Base-by-base conservation (phyloP, 108 stramenopile species). In the Cyclotella sp. region DNA sequence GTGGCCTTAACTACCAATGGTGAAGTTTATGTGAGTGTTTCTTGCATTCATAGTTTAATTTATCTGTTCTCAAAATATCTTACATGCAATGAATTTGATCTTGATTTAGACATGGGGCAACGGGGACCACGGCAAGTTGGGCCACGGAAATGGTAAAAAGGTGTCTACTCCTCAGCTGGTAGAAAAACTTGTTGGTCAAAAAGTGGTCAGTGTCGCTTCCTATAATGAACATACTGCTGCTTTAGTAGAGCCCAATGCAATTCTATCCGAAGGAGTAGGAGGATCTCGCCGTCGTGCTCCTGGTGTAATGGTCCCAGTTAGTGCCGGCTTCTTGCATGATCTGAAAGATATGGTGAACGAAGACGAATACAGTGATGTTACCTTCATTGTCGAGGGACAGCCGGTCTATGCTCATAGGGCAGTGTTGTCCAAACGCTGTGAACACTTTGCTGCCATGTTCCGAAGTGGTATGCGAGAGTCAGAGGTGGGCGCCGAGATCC, bases 151-250 rank as follows among this genome's bases (percentile, higher is more conserved):
- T 44, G 88, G 85, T 34, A 85, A 92, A 45, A 96, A 96, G 79
- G 95, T 97, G 7, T 87, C 91, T 26, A 88, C 93, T 13, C 97
- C 97, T 8, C 88, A 91, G 65, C 68, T 90, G 39, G 92, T 98
- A 11, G 96, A 95, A 49, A 91, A 91, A n/a, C 83, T 98, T 7
- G 90, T 94, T 44, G 89, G 90, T 39, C 88, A 91, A 60, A 88
- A 89, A 15, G 96, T 98, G 12, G 92, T 95, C 30, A 87, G 92
- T 57, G 91, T 98, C 19, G 97, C 97, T n/a, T 96, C 95, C 16
- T 98, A 98, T 89, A 98, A 98, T 75, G 97, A 98, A 77, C 97
- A 98, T 73, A 98, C 97, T 16, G 95, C 96, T n/a, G 95, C 95
- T 0, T 71, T 98, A 42, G 93, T 95, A 24, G 94, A 95, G 70